Base-by-base conservation (phyloP, 306 rosid species). In the Quercus dentata region DNA sequence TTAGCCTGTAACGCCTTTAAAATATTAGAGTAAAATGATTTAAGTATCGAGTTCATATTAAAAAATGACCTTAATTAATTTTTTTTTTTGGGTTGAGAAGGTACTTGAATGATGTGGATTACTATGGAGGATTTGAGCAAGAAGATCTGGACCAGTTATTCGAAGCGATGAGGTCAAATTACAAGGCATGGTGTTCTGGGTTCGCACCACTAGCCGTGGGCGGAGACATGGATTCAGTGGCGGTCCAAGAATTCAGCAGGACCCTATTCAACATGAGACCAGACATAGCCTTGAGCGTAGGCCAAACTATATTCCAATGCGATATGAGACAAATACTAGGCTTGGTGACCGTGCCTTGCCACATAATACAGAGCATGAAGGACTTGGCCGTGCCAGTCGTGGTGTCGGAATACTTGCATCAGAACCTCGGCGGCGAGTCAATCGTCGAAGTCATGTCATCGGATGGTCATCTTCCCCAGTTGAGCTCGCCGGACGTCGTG, bases 221-320 rank as follows among this genome's bases (percentile, higher is more conserved):
- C 0, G 98, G 98, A 0, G 98, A 94, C 85, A 81, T 94, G 98
- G 98, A 91, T 1, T 94, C 94, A 4, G 88, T 89, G 58, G 95
- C 94, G 10, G 94, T 91, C 31, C 98, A 94, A 55, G 98, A 94
- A 76, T 94, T 94, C 35, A 94, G 98, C 61, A 78, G 98, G 57
- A 94, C 98, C n/a, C 76, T 91, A 44, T 94, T 94, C 90, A 94
- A 89, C 79, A 94, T 94, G 97, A 58, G 98, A 20, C 98, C 97
- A 0, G 98, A 94, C 88, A 94, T 91, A 79, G 97, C 95, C 5
- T 73, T 94, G 14, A 76, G 87, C 14, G 90, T 94, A 23, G 87
- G 86, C 0, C 85, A 81, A 5, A 84, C 92, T 35, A 94, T 91
- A 67, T 94, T 94, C 71, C 94, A 87, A 55, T 86, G 92, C 79